These are phyloP conservation scores for Cystobasidium ongulense DNA, from an alignment of 768 basidiomycete genomes.

Conservation along the genomic window DNA sequence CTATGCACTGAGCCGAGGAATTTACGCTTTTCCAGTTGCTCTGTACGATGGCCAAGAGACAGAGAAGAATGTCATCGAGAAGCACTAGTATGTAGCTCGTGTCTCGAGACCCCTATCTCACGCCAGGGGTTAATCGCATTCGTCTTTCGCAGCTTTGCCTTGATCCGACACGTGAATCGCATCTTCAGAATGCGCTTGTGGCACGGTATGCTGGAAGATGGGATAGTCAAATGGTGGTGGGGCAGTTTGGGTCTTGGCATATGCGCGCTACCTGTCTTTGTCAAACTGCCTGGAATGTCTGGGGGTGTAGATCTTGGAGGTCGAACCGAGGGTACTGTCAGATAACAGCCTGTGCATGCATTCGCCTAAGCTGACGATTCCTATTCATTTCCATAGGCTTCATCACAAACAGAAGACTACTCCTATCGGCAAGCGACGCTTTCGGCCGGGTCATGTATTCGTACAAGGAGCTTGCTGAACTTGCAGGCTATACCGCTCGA, in stretches of 20 bases:
- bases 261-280: constrained; percentile 89
- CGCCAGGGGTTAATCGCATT: background rate
- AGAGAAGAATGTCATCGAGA: constrained; percentile 83
- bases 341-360: background rate
- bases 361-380: background rate
- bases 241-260: constrained; percentile 84
- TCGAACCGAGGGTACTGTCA: constrained; percentile 67
- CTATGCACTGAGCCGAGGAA: constrained; percentile 34
- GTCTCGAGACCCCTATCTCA: background rate
- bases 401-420: constrained; percentile 65
- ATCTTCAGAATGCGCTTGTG: constrained; percentile 73
- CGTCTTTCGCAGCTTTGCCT: constrained; percentile 49
- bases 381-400: constrained; percentile 56
- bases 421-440: constrained; percentile 56
- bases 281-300: constrained; percentile 65
- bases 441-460: constrained; percentile 94
- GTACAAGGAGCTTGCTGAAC: constrained; percentile 81
- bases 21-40: constrained; percentile 50
- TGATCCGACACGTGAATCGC: constrained; percentile 75
- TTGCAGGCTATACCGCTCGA: constrained; percentile 89
- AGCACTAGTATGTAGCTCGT: constrained; percentile 54
- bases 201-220: constrained; percentile 87
- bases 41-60: constrained; percentile 79
- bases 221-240: constrained; percentile 90
- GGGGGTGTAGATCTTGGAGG: constrained; percentile 63